Base-by-base conservation (phyloP, 768 basidiomycete species). In the Leccinum longicurvipes region DNA sequence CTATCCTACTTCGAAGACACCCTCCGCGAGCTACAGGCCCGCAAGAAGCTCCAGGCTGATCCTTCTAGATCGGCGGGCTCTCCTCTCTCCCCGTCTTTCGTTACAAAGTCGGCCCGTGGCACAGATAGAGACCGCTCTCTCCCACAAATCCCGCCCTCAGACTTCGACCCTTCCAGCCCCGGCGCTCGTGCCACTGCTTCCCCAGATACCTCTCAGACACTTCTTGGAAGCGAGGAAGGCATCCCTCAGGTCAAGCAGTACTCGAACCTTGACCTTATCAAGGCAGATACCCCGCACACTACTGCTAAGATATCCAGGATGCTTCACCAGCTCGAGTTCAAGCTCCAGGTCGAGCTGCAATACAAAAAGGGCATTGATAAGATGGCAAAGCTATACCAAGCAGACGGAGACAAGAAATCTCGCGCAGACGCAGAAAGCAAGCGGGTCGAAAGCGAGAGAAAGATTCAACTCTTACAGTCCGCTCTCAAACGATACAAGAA, bases 271-370 rank as follows among this genome's bases (percentile, higher is more conserved):
- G 97, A 99, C 78, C 77, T 99, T 59, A 93, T 97, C 73, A 95
- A 95, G 75, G 94, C 94, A 60, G 97, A 99, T 76, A 95, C 95
- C 45, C 95, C 96, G 15, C 85, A 96, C 68, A 94, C 93, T 19
- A 89, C 95, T 2, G 88, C 91, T 63, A 98, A 96, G 78, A 98
- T 99, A 70, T 91, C 93, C 41, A 85, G 85, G 63, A 98, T 98
- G 95, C 84, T 98, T 49, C 95, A 98, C 73, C 95, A 98, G 73
- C 86, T 99, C 59, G 95, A 98, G 74, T 99, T 98, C 83, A 99
- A 99, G 76, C 85, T 98, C 53, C 92, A 96, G 72, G 93, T 99
- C 60, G 97, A 99, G 74, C 84, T 89, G 76, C 94, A 98, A 75
- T 98, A 98, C 79, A 96, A 95, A 79, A 83, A 87, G 70, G 97